Evolutionary conservation across 805 yeast species (phyloP).

Genomic region (Metschnikowia picachoensis): DNA sequence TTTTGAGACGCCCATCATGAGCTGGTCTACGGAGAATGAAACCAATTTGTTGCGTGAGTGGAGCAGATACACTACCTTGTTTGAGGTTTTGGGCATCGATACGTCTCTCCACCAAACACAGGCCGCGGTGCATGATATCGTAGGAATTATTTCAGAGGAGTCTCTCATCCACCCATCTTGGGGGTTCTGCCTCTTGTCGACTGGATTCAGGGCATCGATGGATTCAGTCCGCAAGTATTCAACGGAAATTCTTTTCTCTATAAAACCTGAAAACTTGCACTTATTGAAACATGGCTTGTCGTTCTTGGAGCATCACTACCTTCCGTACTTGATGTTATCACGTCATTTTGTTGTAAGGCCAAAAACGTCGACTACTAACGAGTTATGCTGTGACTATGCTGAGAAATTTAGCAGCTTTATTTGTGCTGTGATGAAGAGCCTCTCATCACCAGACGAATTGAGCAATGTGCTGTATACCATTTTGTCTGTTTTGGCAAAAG

Average conservation of each 20-base stretch:
- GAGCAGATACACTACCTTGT: constrained; percentile 69
- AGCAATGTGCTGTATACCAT: constrained; percentile 23
- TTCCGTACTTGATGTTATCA: constrained; percentile 63
- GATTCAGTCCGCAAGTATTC: constrained; percentile 71
- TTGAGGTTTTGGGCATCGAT: constrained; percentile 79
- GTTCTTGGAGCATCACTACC: constrained; percentile 45
- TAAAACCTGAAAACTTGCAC: constrained; percentile 43
- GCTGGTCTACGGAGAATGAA: constrained; percentile 35
- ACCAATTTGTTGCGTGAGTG: constrained; percentile 47
- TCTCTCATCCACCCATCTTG: constrained; percentile 62
- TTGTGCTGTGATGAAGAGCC: constrained; percentile 29
- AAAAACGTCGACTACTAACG: constrained; percentile 22
- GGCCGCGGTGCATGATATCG: constrained; percentile 66
- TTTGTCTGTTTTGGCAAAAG: constrained; percentile 44
- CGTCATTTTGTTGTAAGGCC: constrained; percentile 49
- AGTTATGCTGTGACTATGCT: constrained; percentile 55
- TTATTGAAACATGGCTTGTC: constrained; percentile 32
- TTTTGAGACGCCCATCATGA: constrained; percentile 33
- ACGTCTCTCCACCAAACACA: constrained; percentile 82
- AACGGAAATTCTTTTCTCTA: constrained; percentile 49
- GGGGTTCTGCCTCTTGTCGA: constrained; percentile 69
- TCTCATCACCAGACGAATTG: constrained; percentile 23
- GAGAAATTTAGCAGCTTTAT: constrained; percentile 46
- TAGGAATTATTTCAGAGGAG: constrained; percentile 45
- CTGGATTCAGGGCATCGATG: constrained; percentile 72